Percentiles rank a stretch among this genome's conserved stretches.
Conservation (phyloP, 176 grass and related monocot genomes). For the Avena atlantica region DNA sequence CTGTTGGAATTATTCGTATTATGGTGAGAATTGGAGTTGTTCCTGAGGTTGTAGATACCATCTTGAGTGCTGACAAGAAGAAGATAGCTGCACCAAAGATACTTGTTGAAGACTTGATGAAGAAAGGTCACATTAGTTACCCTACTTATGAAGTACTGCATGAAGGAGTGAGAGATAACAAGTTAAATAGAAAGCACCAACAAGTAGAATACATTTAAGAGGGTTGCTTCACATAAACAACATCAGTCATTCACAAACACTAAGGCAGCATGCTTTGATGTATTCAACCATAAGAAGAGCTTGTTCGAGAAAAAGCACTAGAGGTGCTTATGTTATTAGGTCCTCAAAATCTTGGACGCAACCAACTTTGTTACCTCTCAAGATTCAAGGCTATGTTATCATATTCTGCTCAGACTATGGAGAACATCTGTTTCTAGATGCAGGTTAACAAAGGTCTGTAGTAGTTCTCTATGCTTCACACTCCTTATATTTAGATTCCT, state of each 20-base stretch:
- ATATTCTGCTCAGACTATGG: constrained; percentile 42
- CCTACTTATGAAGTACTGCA: constrained; percentile 87
- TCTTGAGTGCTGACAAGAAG: constrained; percentile 85
- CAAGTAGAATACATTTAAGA: constrained; percentile 26
- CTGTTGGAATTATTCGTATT: constrained; percentile 68
- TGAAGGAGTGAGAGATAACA: constrained; percentile 90
- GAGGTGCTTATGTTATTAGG: constrained; percentile 30
- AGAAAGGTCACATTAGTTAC: constrained; percentile 90
- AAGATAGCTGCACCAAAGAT: constrained; percentile 96
- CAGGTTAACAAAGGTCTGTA: not conserved
- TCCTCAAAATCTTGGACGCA: constrained; percentile 19
- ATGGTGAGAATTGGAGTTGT: constrained; percentile 79
- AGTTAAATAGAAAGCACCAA: constrained; percentile 54
- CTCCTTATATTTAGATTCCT: not conserved
- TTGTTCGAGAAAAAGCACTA: constrained; percentile 12
- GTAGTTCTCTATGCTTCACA: constrained; percentile 15
- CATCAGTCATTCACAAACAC: constrained; percentile 29
- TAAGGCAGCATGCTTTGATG: constrained; percentile 8
- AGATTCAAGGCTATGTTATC: not conserved
- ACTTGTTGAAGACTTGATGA: constrained; percentile 93
- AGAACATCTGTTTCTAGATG: constrained; percentile 30
- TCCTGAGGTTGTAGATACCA: constrained; percentile 79
- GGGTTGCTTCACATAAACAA: constrained; percentile 9
- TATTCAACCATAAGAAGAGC: constrained; percentile 17
- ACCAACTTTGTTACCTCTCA: constrained; percentile 23